Conservation (phyloP, 2,329 filamentous ascomycete species). For the Lecanicillium sp. region DNA sequence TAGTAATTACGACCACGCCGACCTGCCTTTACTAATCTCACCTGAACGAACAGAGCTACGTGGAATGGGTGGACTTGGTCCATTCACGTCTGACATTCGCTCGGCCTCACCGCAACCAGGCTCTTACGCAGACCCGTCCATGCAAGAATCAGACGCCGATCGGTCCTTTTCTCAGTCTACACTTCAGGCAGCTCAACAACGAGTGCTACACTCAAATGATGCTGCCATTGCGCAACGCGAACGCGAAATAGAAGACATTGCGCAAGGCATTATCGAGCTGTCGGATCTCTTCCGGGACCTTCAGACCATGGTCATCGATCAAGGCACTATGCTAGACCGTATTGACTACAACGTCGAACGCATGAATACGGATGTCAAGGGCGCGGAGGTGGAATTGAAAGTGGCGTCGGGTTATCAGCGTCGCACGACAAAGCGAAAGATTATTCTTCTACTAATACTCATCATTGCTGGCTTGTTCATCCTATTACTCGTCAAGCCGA, state of each 20-base stretch:
- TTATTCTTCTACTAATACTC: slow-evolving; percentile 80
- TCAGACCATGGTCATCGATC: slow-evolving; percentile 90
- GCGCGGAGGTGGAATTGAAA: slow-evolving; percentile 83
- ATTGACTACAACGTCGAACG: slow-evolving; percentile 98
- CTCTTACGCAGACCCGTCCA: slow-evolving; percentile 72
- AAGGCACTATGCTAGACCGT: slow-evolving; percentile 84
- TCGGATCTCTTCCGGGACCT: slow-evolving; percentile 95
- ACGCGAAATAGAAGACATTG: slow-evolving; percentile 94
- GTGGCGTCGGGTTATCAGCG: slow-evolving; percentile 85
- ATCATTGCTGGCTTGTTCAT: slow-evolving; percentile 84
- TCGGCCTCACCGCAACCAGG: slow-evolving; percentile 41
- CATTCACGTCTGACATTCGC: slow-evolving; percentile 40
- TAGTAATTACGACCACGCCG: neutral
- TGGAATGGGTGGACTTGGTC: slow-evolving; percentile 55
- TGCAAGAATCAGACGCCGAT: slow-evolving; percentile 91
- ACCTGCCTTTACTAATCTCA: neutral
- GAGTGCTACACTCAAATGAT: slow-evolving; percentile 68
- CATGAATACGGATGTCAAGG: slow-evolving; percentile 90
- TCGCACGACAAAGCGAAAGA: slow-evolving; percentile 81
- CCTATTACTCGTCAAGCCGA: slow-evolving; percentile 72
- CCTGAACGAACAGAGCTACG: slow-evolving; percentile 54
- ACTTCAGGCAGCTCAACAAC: slow-evolving; percentile 69
- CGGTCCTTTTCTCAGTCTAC: slow-evolving; percentile 86
- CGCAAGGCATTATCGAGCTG: slow-evolving; percentile 94
- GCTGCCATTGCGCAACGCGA: slow-evolving; percentile 83